Conservation (phyloP, 2,329 filamentous ascomycete genomes). For the Colletotrichum spinosum region DNA sequence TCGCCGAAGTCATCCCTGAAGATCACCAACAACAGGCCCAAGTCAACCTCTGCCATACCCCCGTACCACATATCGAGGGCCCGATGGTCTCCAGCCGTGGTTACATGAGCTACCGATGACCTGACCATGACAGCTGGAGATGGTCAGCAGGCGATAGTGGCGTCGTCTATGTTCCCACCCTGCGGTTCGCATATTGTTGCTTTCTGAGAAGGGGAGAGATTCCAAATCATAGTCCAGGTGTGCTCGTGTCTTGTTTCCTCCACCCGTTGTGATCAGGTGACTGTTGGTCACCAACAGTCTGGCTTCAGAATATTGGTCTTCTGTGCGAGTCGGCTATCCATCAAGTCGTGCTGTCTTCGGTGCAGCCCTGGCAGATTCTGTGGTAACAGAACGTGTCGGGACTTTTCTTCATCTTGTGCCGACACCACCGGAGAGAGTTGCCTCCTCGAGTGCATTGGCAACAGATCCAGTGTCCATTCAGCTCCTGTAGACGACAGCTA, state of each 20-base stretch:
- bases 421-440: conserved; percentile 59
- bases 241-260: conserved; percentile 13
- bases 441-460: conserved; percentile 60
- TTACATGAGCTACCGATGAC: not conserved
- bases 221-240: not conserved
- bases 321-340: too few relatives aligned
- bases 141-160: not conserved
- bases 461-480: conserved; percentile 62
- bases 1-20: not conserved
- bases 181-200: too few relatives aligned
- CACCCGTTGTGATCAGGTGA: not conserved
- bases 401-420: conserved; percentile 57
- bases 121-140: conserved; percentile 16
- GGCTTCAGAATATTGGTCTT: not conserved
- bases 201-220: conserved; percentile 2
- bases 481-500: conserved; percentile 60
- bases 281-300: too few relatives aligned
- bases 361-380: conserved; percentile 58
- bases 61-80: conserved; percentile 13
- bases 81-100: not conserved
- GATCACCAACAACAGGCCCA: not conserved
- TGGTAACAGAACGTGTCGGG: conserved; percentile 66
- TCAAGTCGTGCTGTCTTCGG: conserved; percentile 44
- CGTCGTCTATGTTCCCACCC: not conserved
- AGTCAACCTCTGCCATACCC: not conserved